Evolutionary conservation across 2,329 filamentous ascomycete species (phyloP), one percentile per base, ranked within the genome.

Genomic region (Apiospora kogelbergensis): DNA sequence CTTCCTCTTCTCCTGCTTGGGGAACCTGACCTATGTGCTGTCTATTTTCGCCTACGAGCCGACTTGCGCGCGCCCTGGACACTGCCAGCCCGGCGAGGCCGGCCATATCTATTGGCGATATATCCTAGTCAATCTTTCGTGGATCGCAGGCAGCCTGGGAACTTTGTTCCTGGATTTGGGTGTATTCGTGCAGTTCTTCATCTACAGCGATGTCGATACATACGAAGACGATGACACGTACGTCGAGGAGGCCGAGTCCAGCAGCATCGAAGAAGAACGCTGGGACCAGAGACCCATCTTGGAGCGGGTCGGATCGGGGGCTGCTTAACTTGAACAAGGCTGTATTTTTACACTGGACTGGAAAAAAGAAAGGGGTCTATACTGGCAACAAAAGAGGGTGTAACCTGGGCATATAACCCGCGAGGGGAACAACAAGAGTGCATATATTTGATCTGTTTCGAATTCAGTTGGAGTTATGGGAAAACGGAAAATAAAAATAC

Each of bases 1-100:
- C 82, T 98, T 98, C 83, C 84, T 98, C 26, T 98, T 99, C 78
- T 96, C 96, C 5, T 98, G 95, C 78, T 89, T 98, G 6, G 96
- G 96, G 2, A 99, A 99, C 79, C 80, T 97, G 72, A 98, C 95
- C 0, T 98, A 97, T 76, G 95, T 98, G 22, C 83, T 97, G 45
- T 95, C 91, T 45, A 98, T 99, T 74, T 86, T 98, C 72, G 95
- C 94, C 0, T 98, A 94, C 76, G 93, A 95, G 70, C 93, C 95
- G 0, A 83, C 87, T 40, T 97, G 93, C 72, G 78, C 77, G 40
- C 77, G 77, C 33, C 74, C 81, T 73, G 69, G 79, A 11, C 67
- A 67, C 17, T 97, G 95, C 81, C 79, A 78, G 33, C 81, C 85
- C 0, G 92, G 90, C 0, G 93, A 97, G 80, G 88, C 88, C 0